Conservation (phyloP, 1,284 basidiomycete species). For the Pseudozyma sp. region DNA sequence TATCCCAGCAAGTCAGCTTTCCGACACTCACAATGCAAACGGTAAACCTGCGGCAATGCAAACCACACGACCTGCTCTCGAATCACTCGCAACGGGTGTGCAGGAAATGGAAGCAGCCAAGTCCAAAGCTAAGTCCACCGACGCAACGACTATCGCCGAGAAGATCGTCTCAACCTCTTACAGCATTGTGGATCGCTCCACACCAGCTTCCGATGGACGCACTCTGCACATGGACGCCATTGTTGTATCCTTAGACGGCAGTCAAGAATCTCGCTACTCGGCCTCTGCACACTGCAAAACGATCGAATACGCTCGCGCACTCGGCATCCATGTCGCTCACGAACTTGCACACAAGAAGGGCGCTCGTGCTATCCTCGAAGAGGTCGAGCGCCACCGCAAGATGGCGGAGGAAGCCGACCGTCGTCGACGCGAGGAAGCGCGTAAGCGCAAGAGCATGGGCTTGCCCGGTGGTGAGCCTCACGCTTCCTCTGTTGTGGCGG, state of each 20-base stretch:
- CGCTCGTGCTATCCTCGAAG: constrained; percentile 62
- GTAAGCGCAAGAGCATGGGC: constrained; percentile 39
- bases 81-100: constrained; percentile 43
- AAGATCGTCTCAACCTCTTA: constrained; percentile 45
- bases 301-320: constrained; percentile 52
- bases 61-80: constrained; percentile 34
- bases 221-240: constrained; percentile 60
- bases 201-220: constrained; percentile 48
- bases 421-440: constrained; percentile 49
- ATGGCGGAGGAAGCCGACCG: constrained; percentile 65
- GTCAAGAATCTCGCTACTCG: constrained; percentile 48
- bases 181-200: constrained; percentile 47
- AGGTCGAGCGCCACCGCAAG: constrained; percentile 66
- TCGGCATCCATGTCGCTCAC: constrained; percentile 60
- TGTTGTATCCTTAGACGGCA: constrained; percentile 67
- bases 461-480: constrained; percentile 39
- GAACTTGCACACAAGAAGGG: constrained; percentile 58
- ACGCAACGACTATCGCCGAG: constrained; percentile 31
- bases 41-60: neutral
- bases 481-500: constrained; percentile 1
- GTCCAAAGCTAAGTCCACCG: constrained; percentile 5
- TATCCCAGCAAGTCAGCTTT: constrained; percentile 47
- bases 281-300: constrained; percentile 43
- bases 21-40: neutral
- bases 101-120: constrained; percentile 29